Evolutionary conservation across 2,329 filamentous ascomycete species (phyloP).

Genomic region (Fonsecaea erecta): DNA sequence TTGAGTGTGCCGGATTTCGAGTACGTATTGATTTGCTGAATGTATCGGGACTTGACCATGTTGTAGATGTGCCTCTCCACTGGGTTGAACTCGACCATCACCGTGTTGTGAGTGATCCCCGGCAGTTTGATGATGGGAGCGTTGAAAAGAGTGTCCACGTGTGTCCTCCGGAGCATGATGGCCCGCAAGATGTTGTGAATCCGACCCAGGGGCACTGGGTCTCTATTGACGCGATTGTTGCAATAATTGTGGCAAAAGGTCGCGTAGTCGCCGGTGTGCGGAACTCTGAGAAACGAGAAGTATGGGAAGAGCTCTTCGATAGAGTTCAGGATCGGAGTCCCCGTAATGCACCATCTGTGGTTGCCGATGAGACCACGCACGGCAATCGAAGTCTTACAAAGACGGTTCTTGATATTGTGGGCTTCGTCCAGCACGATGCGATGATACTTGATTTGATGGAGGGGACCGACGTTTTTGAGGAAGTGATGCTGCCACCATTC

Average conservation of each 20-base stretch:
- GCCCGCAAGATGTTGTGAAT: constrained; percentile 41
- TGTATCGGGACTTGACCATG: constrained; percentile 54
- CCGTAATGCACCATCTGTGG: constrained; percentile 48
- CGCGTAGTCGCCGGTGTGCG: constrained; percentile 36
- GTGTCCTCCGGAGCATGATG: constrained; percentile 62
- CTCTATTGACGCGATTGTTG: constrained; percentile 23
- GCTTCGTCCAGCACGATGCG: constrained; percentile 50
- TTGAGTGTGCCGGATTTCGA: constrained; percentile 33
- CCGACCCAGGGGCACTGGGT: constrained; percentile 32
- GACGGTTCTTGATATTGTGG: constrained; percentile 44
- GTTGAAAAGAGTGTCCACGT: constrained; percentile 58
- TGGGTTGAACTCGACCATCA: constrained; percentile 55
- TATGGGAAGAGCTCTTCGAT: constrained; percentile 48
- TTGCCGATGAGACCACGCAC: constrained; percentile 43
- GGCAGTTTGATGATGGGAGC: constrained; percentile 61
- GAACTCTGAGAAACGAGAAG: constrained; percentile 46
- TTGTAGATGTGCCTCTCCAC: constrained; percentile 60
- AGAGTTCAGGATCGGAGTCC: constrained; percentile 48
- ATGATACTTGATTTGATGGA: constrained; percentile 45
- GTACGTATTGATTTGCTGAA: constrained; percentile 48
- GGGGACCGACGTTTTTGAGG: constrained; percentile 38
- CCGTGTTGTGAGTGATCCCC: constrained; percentile 49
- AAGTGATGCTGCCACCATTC: constrained; percentile 40
- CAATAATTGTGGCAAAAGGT: constrained; percentile 40
- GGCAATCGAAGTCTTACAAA: constrained; percentile 43